These are phyloP conservation scores for Chaetomiaceae sp. DNA, from an alignment of 2,329 filamentous ascomycete genomes.

Conservation along the genomic window DNA sequence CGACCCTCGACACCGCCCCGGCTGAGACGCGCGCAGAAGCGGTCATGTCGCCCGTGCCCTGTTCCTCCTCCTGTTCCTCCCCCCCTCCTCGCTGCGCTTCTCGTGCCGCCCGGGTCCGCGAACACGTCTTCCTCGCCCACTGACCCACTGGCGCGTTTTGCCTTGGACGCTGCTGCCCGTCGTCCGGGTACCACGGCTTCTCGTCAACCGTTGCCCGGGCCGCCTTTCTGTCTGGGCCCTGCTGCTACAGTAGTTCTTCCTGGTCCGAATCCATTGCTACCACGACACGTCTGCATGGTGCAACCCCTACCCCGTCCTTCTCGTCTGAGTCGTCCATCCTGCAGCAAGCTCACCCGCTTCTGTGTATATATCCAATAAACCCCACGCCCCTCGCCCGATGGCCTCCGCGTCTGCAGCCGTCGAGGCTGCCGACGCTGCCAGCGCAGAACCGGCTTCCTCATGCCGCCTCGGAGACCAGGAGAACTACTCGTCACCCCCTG, in stretches of 20 bases:
- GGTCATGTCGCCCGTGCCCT: conserved; percentile 15
- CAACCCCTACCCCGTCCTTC: conserved; percentile 17
- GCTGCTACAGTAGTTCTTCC: not conserved
- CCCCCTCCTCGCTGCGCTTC: not conserved
- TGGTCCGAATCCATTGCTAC: conserved; percentile 3
- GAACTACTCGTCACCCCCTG: conserved; percentile 4
- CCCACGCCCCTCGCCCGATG: conserved; percentile 17
- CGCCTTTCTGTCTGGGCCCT: not conserved
- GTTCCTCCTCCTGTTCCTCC: not conserved
- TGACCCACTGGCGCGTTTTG: conserved; percentile 11
- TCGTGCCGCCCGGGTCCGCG: conserved; percentile 17
- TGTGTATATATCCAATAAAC: conserved; percentile 26
- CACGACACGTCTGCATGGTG: conserved; percentile 26
- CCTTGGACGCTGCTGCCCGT: conserved; percentile 4
- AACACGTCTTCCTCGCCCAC: conserved; percentile 8
- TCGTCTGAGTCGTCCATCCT: conserved; percentile 14
- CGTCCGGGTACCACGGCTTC: conserved; percentile 5
- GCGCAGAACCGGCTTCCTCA: conserved; percentile 10
- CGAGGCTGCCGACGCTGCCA: conserved; percentile 15
- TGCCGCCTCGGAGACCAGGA: conserved; percentile 2
- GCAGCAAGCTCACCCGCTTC: conserved; percentile 16
- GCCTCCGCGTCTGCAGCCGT: conserved; percentile 11
- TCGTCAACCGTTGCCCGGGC: conserved; percentile 14
- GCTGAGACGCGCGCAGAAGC: conserved; percentile 5
- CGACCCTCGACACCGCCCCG: not conserved